Conservation (phyloP, 441 rosid genomes). For the Euphorbia celastroides region DNA sequence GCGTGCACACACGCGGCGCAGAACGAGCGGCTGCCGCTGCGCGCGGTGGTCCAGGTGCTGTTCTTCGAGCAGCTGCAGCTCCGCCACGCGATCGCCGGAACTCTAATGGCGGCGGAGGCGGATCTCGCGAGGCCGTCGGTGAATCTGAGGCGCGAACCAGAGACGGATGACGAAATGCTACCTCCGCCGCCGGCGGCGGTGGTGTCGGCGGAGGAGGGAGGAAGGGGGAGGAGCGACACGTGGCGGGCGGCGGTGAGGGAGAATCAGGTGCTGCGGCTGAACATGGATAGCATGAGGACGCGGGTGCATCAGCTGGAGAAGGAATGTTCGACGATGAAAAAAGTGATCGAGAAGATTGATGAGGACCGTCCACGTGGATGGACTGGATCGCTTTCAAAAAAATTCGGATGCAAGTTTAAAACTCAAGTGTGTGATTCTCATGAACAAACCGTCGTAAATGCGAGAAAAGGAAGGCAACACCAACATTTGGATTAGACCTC, state of each 20-base stretch:
- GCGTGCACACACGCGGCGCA: slow-evolving; percentile 98
- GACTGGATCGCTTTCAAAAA: slow-evolving; percentile 48
- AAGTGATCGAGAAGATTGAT: slow-evolving; percentile 73
- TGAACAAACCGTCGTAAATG: slow-evolving; percentile 52
- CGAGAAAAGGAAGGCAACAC: slow-evolving; percentile 34
- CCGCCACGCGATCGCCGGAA: slow-evolving; percentile 85
- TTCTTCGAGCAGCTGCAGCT: slow-evolving; percentile 98
- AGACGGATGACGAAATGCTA: slow-evolving; percentile 25
- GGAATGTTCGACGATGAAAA: slow-evolving; percentile 85
- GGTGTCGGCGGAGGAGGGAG: slow-evolving; percentile 21
- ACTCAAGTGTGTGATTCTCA: slow-evolving; percentile 94
- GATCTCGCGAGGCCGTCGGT: slow-evolving; percentile 28
- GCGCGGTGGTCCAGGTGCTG: slow-evolving; percentile 80
- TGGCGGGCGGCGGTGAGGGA: slow-evolving; percentile 83
- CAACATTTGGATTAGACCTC: slow-evolving; percentile 22
- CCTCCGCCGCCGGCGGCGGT: neutral
- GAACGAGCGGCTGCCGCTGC: slow-evolving; percentile 83
- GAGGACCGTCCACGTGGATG: slow-evolving; percentile 34
- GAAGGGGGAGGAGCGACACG: slow-evolving; percentile 25
- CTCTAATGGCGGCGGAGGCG: slow-evolving; percentile 60
- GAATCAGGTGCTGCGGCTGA: slow-evolving; percentile 89
- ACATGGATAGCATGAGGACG: slow-evolving; percentile 97
- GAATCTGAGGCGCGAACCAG: slow-evolving; percentile 23
- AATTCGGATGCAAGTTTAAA: slow-evolving; percentile 80
- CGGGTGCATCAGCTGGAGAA: slow-evolving; percentile 79